Conservation (phyloP, 192 early-diverging fungal genomes). For the Entrophospora sp. region DNA sequence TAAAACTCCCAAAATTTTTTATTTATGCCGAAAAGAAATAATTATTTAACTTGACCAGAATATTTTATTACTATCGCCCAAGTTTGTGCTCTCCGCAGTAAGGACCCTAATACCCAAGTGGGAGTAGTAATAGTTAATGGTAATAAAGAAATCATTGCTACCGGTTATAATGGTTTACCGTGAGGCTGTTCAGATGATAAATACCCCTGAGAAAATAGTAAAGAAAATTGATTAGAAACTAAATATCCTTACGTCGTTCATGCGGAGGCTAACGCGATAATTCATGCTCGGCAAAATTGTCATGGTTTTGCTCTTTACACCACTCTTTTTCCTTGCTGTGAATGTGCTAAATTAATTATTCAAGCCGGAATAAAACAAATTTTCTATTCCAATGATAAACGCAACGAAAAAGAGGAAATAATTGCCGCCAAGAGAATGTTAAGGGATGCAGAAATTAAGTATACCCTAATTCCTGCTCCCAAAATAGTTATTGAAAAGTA, state of each 20-base stretch:
- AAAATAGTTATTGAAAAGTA: constrained; percentile 4
- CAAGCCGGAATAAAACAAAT: constrained; percentile 7
- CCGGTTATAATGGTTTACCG: constrained; percentile 1
- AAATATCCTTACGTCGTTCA: constrained; percentile 5
- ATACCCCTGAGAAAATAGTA: not conserved
- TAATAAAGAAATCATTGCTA: constrained; percentile 3
- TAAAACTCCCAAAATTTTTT: too few relatives aligned
- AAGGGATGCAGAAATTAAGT: not conserved
- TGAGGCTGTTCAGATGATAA: constrained; percentile 1
- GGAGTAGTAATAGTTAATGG: not conserved
- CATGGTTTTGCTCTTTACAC: not conserved
- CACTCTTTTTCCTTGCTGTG: not conserved
- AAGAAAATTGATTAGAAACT: constrained; percentile 1
- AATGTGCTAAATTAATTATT: constrained; percentile 6
- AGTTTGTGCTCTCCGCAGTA: not conserved
- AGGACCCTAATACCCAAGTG: not conserved
- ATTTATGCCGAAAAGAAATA: constrained; percentile 1
- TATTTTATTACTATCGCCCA: constrained; percentile 10
- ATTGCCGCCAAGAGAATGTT: not conserved
- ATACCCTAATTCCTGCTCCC: not conserved
- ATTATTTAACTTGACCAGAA: constrained; percentile 9
- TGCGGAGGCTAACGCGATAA: not conserved
- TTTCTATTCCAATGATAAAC: not conserved
- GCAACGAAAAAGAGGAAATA: not conserved
- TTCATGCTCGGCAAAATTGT: constrained; percentile 7